Percentiles rank a stretch among this genome's conserved stretches.
phyloP scores from a whole-genome alignment of 345 rosid genomes.

The Tarenaya hassleriana region DNA sequence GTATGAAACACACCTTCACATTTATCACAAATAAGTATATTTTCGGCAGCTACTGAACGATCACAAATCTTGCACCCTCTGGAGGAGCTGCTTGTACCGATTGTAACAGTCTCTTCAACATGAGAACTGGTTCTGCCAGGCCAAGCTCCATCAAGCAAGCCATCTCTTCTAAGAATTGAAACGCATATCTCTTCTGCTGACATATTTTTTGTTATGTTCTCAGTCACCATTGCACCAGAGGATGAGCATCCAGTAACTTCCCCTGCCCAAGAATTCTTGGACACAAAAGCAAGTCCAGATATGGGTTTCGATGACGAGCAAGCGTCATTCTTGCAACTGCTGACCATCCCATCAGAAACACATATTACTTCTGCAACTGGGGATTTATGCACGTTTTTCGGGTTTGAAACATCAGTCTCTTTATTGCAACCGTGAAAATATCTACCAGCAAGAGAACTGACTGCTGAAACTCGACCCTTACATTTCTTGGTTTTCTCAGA shows the following conservation, averaged over 20 bases:
- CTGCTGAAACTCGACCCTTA: constrained; percentile 35
- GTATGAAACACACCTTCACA: constrained; percentile 85
- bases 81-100: constrained; percentile 29
- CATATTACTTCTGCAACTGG: constrained; percentile 29
- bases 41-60: constrained; percentile 31
- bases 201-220: constrained; percentile 27
- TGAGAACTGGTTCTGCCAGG: constrained; percentile 21
- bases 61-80: constrained; percentile 64
- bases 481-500: constrained; percentile 33
- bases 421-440: constrained; percentile 36
- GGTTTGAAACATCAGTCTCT: constrained; percentile 35
- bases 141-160: constrained; percentile 28
- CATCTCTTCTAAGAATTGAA: constrained; percentile 32
- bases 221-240: constrained; percentile 42
- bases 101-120: constrained; percentile 23
- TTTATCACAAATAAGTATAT: constrained; percentile 79
- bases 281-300: constrained; percentile 43
- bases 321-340: constrained; percentile 41
- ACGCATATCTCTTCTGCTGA: constrained; percentile 40
- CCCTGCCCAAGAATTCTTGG: constrained; percentile 42
- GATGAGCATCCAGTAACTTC: constrained; percentile 56
- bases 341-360: constrained; percentile 32
- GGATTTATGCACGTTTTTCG: constrained; percentile 21
- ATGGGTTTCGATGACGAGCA: constrained; percentile 63
- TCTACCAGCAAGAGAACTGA: constrained; percentile 34